phyloP scores from a whole-genome alignment of 805 yeast species.

The Lipomyces mesembrius region DNA sequence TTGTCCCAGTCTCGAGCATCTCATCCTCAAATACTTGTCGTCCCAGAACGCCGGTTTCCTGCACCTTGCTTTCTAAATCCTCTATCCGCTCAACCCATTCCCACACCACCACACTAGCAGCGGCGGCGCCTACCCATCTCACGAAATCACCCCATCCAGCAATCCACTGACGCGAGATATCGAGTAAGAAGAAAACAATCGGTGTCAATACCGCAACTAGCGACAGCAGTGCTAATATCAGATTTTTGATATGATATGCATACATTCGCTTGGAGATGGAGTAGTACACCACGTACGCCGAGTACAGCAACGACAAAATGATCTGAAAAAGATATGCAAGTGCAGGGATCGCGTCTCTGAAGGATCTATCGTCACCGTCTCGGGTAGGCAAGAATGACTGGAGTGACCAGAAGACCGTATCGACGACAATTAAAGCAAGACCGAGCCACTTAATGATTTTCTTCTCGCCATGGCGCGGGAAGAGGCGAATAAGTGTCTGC shows the following conservation, averaged over 20 bases:
- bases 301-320: slow-evolving; percentile 44
- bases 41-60: slow-evolving; percentile 64
- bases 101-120: slow-evolving; percentile 62
- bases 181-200: slow-evolving; percentile 47
- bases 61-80: slow-evolving; percentile 55
- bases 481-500: slow-evolving; percentile 54
- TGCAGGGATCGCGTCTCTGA: slow-evolving; percentile 45
- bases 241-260: slow-evolving; percentile 53
- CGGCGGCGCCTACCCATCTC: slow-evolving; percentile 54
- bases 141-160: slow-evolving; percentile 57
- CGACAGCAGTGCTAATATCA: slow-evolving; percentile 57
- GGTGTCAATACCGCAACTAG: slow-evolving; percentile 50
- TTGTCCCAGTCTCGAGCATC: slow-evolving; percentile 37
- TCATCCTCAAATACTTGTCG: slow-evolving; percentile 59
- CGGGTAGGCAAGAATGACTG: slow-evolving; percentile 31
- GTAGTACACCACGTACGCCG: slow-evolving; percentile 49
- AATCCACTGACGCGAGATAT: slow-evolving; percentile 49
- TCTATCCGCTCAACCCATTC: slow-evolving; percentile 67
- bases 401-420: slow-evolving; percentile 42
- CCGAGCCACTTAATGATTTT: slow-evolving; percentile 46
- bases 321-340: slow-evolving; percentile 45
- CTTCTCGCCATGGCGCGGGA: slow-evolving; percentile 46
- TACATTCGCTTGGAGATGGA: slow-evolving; percentile 49
- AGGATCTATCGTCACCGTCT: slow-evolving; percentile 38
- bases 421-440: slow-evolving; percentile 43